Evolutionary conservation across 345 rosid species (phyloP).

Genomic region (Lepidium didymum): DNA sequence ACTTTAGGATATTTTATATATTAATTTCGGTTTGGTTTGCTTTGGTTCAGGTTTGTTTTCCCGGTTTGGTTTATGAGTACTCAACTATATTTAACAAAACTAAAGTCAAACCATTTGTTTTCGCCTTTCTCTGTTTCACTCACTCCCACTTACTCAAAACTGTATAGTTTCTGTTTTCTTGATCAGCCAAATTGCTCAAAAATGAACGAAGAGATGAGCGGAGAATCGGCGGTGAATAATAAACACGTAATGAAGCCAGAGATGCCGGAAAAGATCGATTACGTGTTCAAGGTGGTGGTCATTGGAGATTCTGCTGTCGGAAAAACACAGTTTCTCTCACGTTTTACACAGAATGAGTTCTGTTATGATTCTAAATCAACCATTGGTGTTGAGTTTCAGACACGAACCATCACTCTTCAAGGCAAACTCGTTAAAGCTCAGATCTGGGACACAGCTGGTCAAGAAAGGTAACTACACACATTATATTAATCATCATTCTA

Average conservation of each 20-base stretch:
- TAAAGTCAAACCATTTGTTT: neutral
- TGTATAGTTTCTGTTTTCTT: neutral
- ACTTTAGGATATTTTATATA: neutral
- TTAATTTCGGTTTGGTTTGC: neutral
- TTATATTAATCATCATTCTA: neutral
- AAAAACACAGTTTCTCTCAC: slow-evolving; percentile 66
- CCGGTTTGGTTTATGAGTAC: neutral
- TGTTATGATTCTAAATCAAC: slow-evolving; percentile 72
- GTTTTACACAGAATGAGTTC: slow-evolving; percentile 69
- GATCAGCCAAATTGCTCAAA: neutral
- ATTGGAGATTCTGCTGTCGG: slow-evolving; percentile 86
- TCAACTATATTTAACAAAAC: neutral
- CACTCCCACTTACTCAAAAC: slow-evolving; percentile 23
- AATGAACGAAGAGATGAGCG: slow-evolving; percentile 71
- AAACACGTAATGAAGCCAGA: slow-evolving; percentile 4
- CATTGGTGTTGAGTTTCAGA: slow-evolving; percentile 85
- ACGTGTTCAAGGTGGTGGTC: slow-evolving; percentile 72
- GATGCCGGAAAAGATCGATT: slow-evolving; percentile 54
- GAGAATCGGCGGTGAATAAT: slow-evolving; percentile 29
- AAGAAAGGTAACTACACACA: slow-evolving; percentile 55
- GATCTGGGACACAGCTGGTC: slow-evolving; percentile 99
- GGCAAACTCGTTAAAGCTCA: slow-evolving; percentile 73
- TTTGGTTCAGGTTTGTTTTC: neutral
- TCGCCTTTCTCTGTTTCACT: slow-evolving; percentile 11
- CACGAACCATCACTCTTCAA: slow-evolving; percentile 53